Evolutionary conservation across 768 basidiomycete species (phyloP).

Genomic region (Mycena vitilis): DNA sequence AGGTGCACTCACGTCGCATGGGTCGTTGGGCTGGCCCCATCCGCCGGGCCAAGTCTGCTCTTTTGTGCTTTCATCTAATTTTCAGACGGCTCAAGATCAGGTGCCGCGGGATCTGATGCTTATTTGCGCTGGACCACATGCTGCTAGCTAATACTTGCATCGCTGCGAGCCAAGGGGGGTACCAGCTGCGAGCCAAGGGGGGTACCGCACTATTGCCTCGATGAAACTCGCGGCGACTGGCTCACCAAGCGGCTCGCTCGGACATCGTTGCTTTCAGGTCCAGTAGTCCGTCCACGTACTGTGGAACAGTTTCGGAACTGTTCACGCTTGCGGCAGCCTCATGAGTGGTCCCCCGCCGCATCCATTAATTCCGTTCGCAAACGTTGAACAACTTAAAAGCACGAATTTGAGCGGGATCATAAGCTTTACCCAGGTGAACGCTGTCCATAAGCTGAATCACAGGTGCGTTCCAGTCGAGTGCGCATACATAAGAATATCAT

Average conservation of each 20-base stretch:
- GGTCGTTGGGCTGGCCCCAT: slow-evolving; percentile 1
- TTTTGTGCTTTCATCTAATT: slow-evolving; percentile 20
- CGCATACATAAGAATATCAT: no score
- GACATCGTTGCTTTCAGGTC: neutral
- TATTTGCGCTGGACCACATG: slow-evolving; percentile 5
- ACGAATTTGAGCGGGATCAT: no score
- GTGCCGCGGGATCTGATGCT: slow-evolving; percentile 28
- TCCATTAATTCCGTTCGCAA: neutral
- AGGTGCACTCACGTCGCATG: slow-evolving; percentile 19
- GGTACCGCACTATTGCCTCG: slow-evolving; percentile 1
- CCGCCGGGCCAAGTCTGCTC: slow-evolving; percentile 17
- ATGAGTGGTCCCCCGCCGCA: neutral
- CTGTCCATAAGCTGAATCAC: no score
- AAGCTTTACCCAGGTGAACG: no score
- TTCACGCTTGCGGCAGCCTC: neutral
- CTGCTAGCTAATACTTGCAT: slow-evolving; percentile 6
- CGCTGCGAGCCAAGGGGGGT: neutral
- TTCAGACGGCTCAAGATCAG: neutral
- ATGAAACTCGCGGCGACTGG: slow-evolving; percentile 4
- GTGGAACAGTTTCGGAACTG: neutral
- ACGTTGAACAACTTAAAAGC: no score
- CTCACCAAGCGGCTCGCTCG: neutral
- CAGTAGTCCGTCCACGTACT: neutral
- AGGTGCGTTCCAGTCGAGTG: no score
- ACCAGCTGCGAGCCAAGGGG: neutral